These are phyloP conservation scores for Kuraishia ogatae DNA, from an alignment of 805 yeast species.

Conservation along the genomic window DNA sequence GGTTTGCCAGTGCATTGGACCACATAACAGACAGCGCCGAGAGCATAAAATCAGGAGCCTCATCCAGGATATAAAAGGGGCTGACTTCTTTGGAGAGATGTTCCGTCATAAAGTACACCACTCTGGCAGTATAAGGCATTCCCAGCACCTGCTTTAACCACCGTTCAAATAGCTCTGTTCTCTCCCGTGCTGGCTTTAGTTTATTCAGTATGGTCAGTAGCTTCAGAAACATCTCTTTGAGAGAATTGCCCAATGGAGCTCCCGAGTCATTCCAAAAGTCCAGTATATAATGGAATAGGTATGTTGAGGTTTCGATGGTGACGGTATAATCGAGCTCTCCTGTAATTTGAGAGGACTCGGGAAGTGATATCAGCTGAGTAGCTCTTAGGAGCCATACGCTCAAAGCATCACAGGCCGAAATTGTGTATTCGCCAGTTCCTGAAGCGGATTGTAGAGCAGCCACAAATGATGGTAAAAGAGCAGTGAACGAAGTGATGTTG, in stretches of 20 bases:
- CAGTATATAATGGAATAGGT: constrained; percentile 42
- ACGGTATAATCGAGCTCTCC: constrained; percentile 5
- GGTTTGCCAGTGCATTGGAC: constrained; percentile 56
- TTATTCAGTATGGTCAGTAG: constrained; percentile 31
- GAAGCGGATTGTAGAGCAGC: constrained; percentile 16
- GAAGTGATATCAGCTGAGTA: constrained; percentile 23
- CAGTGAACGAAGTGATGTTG: background rate
- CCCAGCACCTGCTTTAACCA: constrained; percentile 41
- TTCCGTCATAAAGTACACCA: constrained; percentile 54
- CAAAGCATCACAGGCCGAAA: constrained; percentile 47
- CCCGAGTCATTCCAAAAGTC: constrained; percentile 69
- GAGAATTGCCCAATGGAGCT: constrained; percentile 61
- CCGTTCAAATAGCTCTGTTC: constrained; percentile 17
- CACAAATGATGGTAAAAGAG: background rate
- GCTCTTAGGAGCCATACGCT: constrained; percentile 59
- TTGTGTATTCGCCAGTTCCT: constrained; percentile 28
- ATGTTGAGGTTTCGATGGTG: constrained; percentile 15
- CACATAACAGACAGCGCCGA: constrained; percentile 41
- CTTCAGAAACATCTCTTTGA: constrained; percentile 52
- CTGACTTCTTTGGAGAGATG: constrained; percentile 39
- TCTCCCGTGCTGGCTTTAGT: constrained; percentile 10
- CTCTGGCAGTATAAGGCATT: constrained; percentile 45
- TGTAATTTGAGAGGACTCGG: background rate
- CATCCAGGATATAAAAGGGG: constrained; percentile 26
- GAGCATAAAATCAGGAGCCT: constrained; percentile 36